phyloP scores from a whole-genome alignment of 164 flowering plant species.

The Litsea cubeba region DNA sequence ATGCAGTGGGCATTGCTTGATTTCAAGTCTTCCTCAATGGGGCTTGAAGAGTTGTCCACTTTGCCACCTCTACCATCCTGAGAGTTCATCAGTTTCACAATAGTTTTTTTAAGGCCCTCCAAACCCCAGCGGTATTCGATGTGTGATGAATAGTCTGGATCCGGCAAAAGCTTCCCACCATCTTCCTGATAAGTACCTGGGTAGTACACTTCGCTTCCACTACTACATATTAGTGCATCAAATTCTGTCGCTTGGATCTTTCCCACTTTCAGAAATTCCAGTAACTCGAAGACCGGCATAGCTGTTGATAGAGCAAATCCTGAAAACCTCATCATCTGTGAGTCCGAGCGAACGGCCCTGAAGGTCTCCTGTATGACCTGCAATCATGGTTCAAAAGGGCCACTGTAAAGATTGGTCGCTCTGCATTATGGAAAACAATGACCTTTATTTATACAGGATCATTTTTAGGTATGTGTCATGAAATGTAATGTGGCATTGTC shows the following conservation, averaged over 20 bases:
- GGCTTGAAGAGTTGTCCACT: conserved; percentile 13
- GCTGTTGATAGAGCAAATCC: conserved; percentile 83
- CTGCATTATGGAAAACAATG: neutral
- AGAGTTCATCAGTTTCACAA: conserved; percentile 65
- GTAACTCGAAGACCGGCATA: conserved; percentile 61
- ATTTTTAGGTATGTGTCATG: neutral
- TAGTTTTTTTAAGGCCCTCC: conserved; percentile 76
- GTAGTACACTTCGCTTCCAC: conserved; percentile 89
- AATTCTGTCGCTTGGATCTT: conserved; percentile 60
- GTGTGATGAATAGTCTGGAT: conserved; percentile 74
- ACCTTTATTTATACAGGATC: neutral
- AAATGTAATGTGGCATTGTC: neutral
- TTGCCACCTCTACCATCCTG: conserved; percentile 34
- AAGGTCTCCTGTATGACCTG: conserved; percentile 50
- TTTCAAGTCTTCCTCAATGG: conserved; percentile 55
- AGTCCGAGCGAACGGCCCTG: conserved; percentile 53
- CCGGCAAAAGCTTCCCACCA: conserved; percentile 52
- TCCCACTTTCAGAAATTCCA: conserved; percentile 51
- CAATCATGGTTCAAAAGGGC: neutral
- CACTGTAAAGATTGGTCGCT: neutral
- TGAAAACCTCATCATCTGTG: conserved; percentile 42
- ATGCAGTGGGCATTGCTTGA: conserved; percentile 72
- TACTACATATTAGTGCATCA: conserved; percentile 84
- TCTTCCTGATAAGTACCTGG: conserved; percentile 53
- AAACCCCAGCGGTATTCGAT: conserved; percentile 86